These are phyloP conservation scores for Fusarium circinatum DNA, from an alignment of 2,329 filamentous ascomycete species.

Conservation along the genomic window DNA sequence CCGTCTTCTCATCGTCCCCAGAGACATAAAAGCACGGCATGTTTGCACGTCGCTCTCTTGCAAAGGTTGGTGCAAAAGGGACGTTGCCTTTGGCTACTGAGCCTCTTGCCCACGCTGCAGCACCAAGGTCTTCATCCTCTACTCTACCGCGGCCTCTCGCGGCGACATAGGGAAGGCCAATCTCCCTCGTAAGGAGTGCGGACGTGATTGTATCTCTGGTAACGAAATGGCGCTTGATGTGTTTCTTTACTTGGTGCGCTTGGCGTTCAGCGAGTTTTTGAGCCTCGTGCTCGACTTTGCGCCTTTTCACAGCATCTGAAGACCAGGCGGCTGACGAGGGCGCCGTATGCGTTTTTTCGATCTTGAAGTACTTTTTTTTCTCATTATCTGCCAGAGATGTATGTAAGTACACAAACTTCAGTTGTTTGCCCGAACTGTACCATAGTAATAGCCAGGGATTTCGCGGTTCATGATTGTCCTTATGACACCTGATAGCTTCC, in stretches of 20 bases:
- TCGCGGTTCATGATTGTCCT: constrained; percentile 46
- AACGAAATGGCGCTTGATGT: constrained; percentile 52
- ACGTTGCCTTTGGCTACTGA: constrained; percentile 54
- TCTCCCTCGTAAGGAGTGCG: constrained; percentile 45
- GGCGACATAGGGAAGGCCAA: constrained; percentile 22
- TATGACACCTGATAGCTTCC: neutral
- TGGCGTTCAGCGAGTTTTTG: constrained; percentile 42
- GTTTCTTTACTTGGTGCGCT: constrained; percentile 47
- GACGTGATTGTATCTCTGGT: constrained; percentile 49
- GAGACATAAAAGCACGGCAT: constrained; percentile 55
- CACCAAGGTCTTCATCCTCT: constrained; percentile 42
- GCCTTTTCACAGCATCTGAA: constrained; percentile 66
- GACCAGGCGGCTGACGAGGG: constrained; percentile 64
- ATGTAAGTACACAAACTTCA: neutral
- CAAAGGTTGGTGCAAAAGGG: constrained; percentile 47
- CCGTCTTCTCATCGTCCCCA: constrained; percentile 52
- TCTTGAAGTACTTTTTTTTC: constrained; percentile 75
- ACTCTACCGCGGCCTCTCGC: constrained; percentile 36
- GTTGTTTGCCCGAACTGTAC: constrained; percentile 43
- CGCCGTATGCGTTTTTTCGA: constrained; percentile 67
- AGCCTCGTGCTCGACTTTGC: constrained; percentile 57
- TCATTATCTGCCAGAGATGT: constrained; percentile 55
- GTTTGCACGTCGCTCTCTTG: constrained; percentile 45
- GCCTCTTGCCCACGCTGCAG: constrained; percentile 53
- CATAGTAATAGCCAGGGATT: constrained; percentile 67